Evolutionary conservation across 331 rosid genomes (phyloP).

Genomic region (Erythrophleum ivorense): DNA sequence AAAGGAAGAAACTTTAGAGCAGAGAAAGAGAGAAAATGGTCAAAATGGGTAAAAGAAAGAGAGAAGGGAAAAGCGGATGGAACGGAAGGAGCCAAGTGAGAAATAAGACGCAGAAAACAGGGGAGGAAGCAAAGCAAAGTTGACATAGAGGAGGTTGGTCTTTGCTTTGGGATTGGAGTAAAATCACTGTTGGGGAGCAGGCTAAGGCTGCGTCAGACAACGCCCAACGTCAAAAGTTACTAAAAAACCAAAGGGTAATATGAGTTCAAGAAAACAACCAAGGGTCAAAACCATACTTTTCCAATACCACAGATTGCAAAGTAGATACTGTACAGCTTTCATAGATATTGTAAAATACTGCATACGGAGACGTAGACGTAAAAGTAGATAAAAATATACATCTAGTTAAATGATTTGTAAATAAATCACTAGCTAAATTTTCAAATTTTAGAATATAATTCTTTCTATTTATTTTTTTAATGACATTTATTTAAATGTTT

Average conservation of each 20-base stretch:
- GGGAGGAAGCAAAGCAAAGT: not conserved
- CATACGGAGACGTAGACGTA: no score
- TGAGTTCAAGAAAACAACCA: not conserved
- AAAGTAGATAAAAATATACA: not conserved
- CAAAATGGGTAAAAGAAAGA: no score
- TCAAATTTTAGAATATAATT: no score
- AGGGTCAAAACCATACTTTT: not conserved
- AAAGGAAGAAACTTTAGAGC: not conserved
- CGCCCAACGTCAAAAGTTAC: not conserved
- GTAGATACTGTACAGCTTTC: not conserved
- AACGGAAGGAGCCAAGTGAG: no score
- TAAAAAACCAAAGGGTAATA: not conserved
- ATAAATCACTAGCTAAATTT: no score
- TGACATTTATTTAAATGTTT: no score
- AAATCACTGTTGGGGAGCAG: slow-evolving; percentile 18
- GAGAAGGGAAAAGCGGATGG: no score
- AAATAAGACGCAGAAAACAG: not conserved
- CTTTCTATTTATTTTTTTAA: no score
- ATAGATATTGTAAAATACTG: not conserved
- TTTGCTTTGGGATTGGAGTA: slow-evolving; percentile 26
- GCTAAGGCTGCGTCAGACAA: slow-evolving; percentile 10
- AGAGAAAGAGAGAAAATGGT: no score
- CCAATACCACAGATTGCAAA: not conserved
- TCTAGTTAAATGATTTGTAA: no score
- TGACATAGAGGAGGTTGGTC: slow-evolving; percentile 19